These are phyloP conservation scores for Rubia peregrina DNA, from an alignment of 305 asterid genomes.

Conservation along the genomic window DNA sequence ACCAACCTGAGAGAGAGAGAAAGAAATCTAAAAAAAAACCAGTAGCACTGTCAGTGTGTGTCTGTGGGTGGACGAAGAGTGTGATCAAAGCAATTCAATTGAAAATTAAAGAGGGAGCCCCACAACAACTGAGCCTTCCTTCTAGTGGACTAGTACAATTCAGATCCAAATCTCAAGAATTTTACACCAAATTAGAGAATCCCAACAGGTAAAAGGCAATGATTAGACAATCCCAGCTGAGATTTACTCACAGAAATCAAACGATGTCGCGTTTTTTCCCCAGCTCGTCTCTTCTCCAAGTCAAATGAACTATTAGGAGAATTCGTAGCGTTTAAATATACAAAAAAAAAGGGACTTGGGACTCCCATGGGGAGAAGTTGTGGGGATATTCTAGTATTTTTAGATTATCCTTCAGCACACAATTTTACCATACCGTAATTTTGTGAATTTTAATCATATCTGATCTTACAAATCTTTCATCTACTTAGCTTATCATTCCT, in stretches of 20 bases:
- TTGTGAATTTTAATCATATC: too few relatives aligned
- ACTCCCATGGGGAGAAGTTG: too few relatives aligned
- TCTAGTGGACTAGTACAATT: neutral
- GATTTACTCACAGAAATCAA: neutral
- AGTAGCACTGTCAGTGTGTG: neutral
- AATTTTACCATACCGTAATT: too few relatives aligned
- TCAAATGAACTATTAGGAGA: neutral
- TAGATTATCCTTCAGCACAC: too few relatives aligned
- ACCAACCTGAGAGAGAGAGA: slow-evolving; percentile 17
- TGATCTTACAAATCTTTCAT: too few relatives aligned
- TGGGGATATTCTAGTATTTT: too few relatives aligned
- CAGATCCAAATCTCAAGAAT: slow-evolving; percentile 20
- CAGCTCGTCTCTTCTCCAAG: neutral
- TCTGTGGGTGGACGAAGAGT: slow-evolving; percentile 4
- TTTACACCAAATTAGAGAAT: neutral
- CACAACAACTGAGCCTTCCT: neutral
- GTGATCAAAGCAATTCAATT: slow-evolving; percentile 17
- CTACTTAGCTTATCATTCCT: too few relatives aligned
- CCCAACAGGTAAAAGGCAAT: neutral
- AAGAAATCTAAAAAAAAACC: neutral
- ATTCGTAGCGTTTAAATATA: too few relatives aligned
- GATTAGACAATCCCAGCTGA: neutral
- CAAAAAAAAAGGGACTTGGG: too few relatives aligned
- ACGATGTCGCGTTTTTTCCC: neutral
- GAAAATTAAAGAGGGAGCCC: slow-evolving; percentile 7